A percentile compares a stretch with the other conserved stretches of the same genome.
Evolutionary conservation across 305 asterid genomes (phyloP).

Genomic region (Fraxinus sp.): DNA sequence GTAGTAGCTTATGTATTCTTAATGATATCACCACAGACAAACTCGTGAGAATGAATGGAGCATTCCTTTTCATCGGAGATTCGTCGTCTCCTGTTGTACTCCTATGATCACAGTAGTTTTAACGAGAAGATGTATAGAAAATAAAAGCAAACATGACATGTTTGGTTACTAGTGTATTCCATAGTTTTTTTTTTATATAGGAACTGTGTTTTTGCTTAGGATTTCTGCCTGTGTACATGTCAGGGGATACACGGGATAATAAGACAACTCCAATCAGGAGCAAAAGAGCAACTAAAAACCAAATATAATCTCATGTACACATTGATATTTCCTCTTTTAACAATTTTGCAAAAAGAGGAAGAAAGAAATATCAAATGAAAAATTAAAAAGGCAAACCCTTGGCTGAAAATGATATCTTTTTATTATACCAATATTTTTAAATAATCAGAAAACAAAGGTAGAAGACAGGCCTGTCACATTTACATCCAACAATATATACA

Average conservation of each 20-base stretch:
- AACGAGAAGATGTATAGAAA: background rate
- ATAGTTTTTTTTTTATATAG: background rate
- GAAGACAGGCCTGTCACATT: constrained; percentile 21
- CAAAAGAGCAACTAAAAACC: background rate
- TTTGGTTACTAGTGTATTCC: background rate
- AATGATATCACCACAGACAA: constrained; percentile 18
- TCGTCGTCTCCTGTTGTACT: background rate
- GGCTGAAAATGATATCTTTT: background rate
- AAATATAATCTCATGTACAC: background rate
- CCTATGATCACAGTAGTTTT: background rate
- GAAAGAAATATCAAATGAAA: background rate
- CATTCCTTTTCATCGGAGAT: background rate
- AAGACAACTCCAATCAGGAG: background rate
- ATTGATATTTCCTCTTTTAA: background rate
- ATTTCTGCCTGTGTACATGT: background rate
- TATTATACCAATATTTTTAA: background rate
- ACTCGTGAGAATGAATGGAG: background rate
- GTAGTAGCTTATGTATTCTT: constrained; percentile 42
- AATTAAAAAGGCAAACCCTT: background rate
- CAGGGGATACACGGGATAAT: background rate
- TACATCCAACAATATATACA: constrained; percentile 34
- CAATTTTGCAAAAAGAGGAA: background rate
- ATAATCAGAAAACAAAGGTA: constrained; percentile 17
- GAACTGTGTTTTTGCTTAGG: background rate
- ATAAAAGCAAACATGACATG: background rate